phyloP scores from a whole-genome alignment of 169 alveolate genomes.

The Eimeria brunetti region DNA sequence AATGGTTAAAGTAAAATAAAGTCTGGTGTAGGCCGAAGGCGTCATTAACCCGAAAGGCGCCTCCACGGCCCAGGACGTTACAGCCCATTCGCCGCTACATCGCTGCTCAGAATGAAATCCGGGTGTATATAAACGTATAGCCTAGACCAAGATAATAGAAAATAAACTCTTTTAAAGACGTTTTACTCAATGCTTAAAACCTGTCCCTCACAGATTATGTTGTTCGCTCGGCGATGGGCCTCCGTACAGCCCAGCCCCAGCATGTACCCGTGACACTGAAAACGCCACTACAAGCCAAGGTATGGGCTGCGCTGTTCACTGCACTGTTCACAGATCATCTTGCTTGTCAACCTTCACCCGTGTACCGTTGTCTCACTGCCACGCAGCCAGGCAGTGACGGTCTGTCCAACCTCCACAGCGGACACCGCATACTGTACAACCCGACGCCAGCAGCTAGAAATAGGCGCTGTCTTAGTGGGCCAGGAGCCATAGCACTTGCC shows the following conservation, averaged over 20 bases:
- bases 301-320: neutral
- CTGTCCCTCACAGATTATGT: neutral
- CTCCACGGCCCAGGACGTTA: neutral
- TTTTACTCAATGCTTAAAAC: neutral
- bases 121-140: neutral
- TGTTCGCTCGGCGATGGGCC: neutral
- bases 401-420: too few species aligned
- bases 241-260: slow-evolving; percentile 2
- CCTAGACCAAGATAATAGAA: neutral
- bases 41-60: neutral
- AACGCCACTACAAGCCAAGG: neutral
- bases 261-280: neutral
- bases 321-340: neutral
- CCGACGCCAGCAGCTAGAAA: neutral
- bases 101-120: neutral
- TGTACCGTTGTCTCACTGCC: too few species aligned
- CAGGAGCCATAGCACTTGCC: neutral
- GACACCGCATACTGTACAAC: too few species aligned
- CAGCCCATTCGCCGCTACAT: neutral
- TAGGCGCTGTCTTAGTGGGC: neutral
- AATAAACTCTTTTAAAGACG: neutral
- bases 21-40: neutral
- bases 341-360: neutral
- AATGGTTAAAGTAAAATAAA: neutral
- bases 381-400: neutral